Evolutionary conservation across 495 filamentous ascomycete genomes (phyloP).

Genomic region (Hyaloscypha hepaticicola): DNA sequence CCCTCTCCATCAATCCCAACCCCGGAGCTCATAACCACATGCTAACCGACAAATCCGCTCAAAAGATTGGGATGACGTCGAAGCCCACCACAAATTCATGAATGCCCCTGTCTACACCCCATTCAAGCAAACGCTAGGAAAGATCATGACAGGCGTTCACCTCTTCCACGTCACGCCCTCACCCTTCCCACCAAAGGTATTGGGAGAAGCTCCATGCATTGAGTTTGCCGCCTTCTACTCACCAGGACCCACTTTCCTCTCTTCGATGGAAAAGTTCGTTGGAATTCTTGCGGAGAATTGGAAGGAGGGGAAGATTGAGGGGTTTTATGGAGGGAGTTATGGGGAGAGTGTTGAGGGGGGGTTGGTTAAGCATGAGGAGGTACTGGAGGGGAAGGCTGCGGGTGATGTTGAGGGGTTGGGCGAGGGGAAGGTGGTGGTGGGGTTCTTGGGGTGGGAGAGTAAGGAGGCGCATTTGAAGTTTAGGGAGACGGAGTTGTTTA

Average conservation of each 20-base stretch:
- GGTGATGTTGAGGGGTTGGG: not conserved
- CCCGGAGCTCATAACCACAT: not conserved
- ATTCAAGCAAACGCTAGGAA: not conserved
- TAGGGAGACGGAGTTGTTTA: slow-evolving; percentile 20
- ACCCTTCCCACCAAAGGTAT: slow-evolving; percentile 7
- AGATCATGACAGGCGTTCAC: slow-evolving; percentile 6
- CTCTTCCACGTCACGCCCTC: slow-evolving; percentile 13
- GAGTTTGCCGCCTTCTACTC: slow-evolving; percentile 19
- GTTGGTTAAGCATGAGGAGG: slow-evolving; percentile 17
- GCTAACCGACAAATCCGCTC: no score
- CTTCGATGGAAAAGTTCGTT: slow-evolving; percentile 17
- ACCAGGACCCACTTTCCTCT: not conserved
- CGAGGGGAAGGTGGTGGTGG: slow-evolving; percentile 14
- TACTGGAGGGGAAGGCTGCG: not conserved
- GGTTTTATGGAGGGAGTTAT: not conserved
- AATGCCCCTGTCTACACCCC: slow-evolving; percentile 9
- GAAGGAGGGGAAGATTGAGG: not conserved
- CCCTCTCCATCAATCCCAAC: not conserved
- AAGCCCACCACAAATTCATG: slow-evolving; percentile 21
- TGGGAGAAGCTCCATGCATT: not conserved
- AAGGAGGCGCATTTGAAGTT: slow-evolving; percentile 24
- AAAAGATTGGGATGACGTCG: slow-evolving; percentile 25
- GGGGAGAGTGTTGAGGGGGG: slow-evolving; percentile 19
- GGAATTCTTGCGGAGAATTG: not conserved
- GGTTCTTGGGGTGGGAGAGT: slow-evolving; percentile 21